A percentile compares a stretch with the other conserved stretches of the same genome.
Evolutionary conservation across 108 stramenopile genomes (phyloP).

Genomic region (Fragilaria radians): DNA sequence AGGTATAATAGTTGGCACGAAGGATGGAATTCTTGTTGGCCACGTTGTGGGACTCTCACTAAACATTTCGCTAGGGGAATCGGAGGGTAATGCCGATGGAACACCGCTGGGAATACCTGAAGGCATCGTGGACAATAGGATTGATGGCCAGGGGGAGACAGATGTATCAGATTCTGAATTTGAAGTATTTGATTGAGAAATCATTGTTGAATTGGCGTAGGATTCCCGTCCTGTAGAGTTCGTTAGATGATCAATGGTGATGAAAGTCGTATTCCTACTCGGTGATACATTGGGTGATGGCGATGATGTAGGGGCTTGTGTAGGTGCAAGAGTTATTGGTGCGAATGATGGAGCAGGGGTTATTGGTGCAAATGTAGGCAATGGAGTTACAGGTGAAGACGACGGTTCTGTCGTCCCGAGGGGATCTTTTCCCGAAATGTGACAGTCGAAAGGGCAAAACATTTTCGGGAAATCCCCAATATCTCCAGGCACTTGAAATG

Average conservation of each 20-base stretch:
- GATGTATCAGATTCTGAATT: too few species aligned
- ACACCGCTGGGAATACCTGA: neutral
- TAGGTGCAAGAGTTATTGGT: neutral
- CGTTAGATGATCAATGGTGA: too few species aligned
- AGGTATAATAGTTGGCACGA: neutral
- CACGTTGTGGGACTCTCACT: neutral
- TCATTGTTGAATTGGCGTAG: too few species aligned
- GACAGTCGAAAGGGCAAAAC: neutral
- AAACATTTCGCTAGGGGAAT: neutral
- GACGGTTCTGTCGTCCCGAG: neutral
- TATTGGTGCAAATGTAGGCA: neutral
- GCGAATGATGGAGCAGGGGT: neutral
- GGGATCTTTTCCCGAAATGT: neutral
- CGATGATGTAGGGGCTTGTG: neutral
- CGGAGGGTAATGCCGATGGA: neutral
- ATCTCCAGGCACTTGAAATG: conserved; percentile 19
- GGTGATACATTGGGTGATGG: too few species aligned
- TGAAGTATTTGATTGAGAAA: too few species aligned
- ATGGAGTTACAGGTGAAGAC: neutral
- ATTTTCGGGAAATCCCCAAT: neutral
- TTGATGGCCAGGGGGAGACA: too few species aligned
- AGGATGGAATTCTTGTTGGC: neutral
- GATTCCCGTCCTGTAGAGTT: too few species aligned
- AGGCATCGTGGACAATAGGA: neutral
- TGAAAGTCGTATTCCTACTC: too few species aligned